Percentiles rank a stretch among this genome's conserved stretches.
Conservation (phyloP, 2,329 filamentous ascomycete species). For the Fusarium devonianum region DNA sequence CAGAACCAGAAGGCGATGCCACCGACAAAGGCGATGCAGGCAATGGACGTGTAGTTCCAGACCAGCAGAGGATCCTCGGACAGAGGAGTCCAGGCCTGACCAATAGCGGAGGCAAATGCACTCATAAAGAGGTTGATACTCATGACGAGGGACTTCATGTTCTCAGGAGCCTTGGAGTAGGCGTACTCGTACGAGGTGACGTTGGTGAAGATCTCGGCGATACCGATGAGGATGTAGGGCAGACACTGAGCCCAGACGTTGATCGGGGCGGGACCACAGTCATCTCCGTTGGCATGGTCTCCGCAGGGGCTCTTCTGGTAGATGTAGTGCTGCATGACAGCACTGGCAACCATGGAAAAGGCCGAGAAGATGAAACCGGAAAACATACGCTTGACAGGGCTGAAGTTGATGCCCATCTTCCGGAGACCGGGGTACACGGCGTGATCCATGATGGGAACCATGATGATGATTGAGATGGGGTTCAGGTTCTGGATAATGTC, state of each 20-base stretch:
- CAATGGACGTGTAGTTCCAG: slow-evolving; percentile 74
- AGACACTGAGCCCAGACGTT: slow-evolving; percentile 68
- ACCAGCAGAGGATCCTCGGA: slow-evolving; percentile 70
- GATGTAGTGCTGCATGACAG: slow-evolving; percentile 67
- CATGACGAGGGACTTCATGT: slow-evolving; percentile 81
- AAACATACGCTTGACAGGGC: slow-evolving; percentile 78
- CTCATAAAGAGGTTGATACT: slow-evolving; percentile 75
- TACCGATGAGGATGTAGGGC: slow-evolving; percentile 59
- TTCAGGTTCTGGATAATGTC: slow-evolving; percentile 80
- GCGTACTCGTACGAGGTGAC: slow-evolving; percentile 75
- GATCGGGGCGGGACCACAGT: slow-evolving; percentile 65
- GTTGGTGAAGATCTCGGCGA: slow-evolving; percentile 62
- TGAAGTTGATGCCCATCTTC: slow-evolving; percentile 69
- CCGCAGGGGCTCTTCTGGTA: slow-evolving; percentile 71
- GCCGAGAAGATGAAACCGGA: slow-evolving; percentile 72
- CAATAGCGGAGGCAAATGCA: slow-evolving; percentile 72
- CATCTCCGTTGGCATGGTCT: slow-evolving; percentile 53
- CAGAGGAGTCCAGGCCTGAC: slow-evolving; percentile 71
- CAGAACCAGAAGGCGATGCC: slow-evolving; percentile 72
- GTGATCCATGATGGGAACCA: slow-evolving; percentile 75
- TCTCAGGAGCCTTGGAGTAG: slow-evolving; percentile 78
- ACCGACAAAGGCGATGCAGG: slow-evolving; percentile 67
- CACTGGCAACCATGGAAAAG: slow-evolving; percentile 65
- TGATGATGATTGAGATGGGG: slow-evolving; percentile 76
- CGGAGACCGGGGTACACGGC: slow-evolving; percentile 74